Percentiles rank a stretch among this genome's conserved stretches.
These are phyloP conservation scores for Naegleria fowleri DNA, from an alignment of 208 protist species.

Conservation along the genomic window DNA sequence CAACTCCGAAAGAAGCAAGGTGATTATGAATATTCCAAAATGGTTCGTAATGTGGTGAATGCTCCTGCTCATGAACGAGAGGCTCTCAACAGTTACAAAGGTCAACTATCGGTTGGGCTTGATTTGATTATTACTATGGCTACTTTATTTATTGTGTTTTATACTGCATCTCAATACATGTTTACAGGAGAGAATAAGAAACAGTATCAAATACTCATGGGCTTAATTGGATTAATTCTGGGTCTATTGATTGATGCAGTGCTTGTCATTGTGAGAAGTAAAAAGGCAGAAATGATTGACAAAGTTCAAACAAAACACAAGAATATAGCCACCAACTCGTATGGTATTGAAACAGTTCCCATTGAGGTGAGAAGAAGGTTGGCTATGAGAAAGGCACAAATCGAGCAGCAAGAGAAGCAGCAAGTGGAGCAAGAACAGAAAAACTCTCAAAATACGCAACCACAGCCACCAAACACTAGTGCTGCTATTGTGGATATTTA, in stretches of 20 bases:
- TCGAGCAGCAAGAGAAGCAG: not conserved
- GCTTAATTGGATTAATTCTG: not conserved
- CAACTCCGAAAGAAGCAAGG: not conserved
- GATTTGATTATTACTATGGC: constrained; percentile 10
- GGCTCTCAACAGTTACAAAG: not conserved
- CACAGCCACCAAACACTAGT: not conserved
- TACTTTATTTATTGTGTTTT: constrained; percentile 14
- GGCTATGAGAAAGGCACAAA: not conserved
- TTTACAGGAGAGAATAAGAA: not conserved
- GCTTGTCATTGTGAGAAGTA: not conserved
- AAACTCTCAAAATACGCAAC: not conserved
- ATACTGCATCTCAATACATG: not conserved
- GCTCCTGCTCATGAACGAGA: not conserved
- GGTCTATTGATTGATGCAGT: not conserved
- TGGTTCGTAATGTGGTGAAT: not conserved
- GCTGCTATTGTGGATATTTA: not conserved
- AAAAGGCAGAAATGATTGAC: not conserved
- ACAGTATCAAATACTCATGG: not conserved
- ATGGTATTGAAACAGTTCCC: not conserved
- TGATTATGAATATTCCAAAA: not conserved
- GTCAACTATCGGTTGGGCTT: not conserved
- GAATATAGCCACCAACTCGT: not conserved
- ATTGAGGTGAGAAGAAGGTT: not conserved
- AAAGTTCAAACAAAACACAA: not conserved
- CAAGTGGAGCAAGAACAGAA: not conserved